These are phyloP conservation scores for Parasitella parasitica DNA, from an alignment of 371 early-diverging fungal genomes.

Conservation along the genomic window DNA sequence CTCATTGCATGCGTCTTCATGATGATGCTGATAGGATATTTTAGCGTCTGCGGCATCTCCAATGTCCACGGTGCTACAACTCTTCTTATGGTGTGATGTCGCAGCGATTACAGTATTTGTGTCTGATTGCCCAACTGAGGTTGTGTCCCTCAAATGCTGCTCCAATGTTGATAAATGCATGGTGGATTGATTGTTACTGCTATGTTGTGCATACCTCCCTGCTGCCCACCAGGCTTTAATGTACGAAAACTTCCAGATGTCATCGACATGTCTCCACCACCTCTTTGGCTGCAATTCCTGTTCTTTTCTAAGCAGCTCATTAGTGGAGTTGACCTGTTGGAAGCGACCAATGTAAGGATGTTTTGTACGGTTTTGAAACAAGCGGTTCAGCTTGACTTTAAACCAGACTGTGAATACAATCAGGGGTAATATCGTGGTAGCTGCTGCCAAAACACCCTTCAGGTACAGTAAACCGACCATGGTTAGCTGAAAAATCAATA, in stretches of 20 bases:
- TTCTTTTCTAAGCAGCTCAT: not conserved
- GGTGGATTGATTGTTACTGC: conserved; percentile 8
- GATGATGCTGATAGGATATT: not conserved
- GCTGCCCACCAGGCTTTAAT: conserved; percentile 32
- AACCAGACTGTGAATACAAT: conserved; percentile 54
- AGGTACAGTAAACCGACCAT: conserved; percentile 78
- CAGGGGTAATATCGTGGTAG: conserved; percentile 45
- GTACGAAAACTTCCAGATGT: conserved; percentile 41
- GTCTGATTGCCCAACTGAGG: not conserved
- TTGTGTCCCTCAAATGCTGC: not conserved
- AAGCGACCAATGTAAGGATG: conserved; percentile 45
- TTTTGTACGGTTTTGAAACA: conserved; percentile 44
- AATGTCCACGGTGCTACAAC: not conserved
- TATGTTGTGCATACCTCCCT: conserved; percentile 33
- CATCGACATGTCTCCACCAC: conserved; percentile 19
- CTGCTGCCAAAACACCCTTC: conserved; percentile 50
- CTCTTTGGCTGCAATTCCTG: not conserved
- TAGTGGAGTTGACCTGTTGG: conserved; percentile 7
- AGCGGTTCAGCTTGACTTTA: conserved; percentile 45
- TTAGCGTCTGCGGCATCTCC: not conserved
- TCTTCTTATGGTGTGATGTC: not conserved
- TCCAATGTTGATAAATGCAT: conserved; percentile 1
- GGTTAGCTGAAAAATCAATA: conserved; percentile 84
- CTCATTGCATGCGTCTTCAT: not conserved
- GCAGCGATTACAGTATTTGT: not conserved